Percentiles rank a stretch among this genome's conserved stretches.
Evolutionary conservation across 2,329 filamentous ascomycete genomes (phyloP).

Genomic region (Pochonia chlamydosporia): DNA sequence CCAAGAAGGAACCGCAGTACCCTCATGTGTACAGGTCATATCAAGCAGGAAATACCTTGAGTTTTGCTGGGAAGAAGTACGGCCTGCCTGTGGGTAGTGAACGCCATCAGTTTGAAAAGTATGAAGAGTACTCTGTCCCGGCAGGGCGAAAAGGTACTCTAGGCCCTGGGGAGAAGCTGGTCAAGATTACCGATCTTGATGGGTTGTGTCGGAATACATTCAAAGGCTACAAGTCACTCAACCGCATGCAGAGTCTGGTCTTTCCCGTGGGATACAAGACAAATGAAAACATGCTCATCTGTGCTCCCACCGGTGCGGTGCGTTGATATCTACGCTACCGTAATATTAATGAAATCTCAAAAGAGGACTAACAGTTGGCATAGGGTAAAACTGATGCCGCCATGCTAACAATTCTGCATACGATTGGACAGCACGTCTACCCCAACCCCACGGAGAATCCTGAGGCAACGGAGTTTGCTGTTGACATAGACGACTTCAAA

Average conservation of each 20-base stretch:
- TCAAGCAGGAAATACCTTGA: constrained; percentile 79
- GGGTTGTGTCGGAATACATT: constrained; percentile 88
- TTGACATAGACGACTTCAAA: constrained; percentile 88
- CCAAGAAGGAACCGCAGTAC: constrained; percentile 70
- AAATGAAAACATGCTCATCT: constrained; percentile 98
- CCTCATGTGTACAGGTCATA: constrained; percentile 89
- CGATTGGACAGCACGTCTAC: constrained; percentile 75
- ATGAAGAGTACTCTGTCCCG: constrained; percentile 85
- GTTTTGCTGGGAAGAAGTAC: constrained; percentile 74
- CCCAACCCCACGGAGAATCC: constrained; percentile 75
- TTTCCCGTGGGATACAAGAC: constrained; percentile 94
- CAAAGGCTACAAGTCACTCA: constrained; percentile 85
- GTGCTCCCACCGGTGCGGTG: constrained; percentile 87
- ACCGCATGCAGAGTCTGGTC: constrained; percentile 96
- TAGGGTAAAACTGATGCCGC: constrained; percentile 95
- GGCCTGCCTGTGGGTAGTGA: constrained; percentile 71
- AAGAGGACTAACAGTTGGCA: constrained; percentile 10
- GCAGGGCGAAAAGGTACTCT: constrained; percentile 73
- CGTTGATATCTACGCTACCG: no score
- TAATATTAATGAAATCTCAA: no score
- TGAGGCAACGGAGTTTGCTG: constrained; percentile 69
- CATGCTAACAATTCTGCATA: constrained; percentile 91
- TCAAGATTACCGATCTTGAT: constrained; percentile 78
- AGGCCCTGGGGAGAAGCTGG: constrained; percentile 64
- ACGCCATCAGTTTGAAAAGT: constrained; percentile 65